phyloP scores from a whole-genome alignment of 176 grass and related monocot genomes.

The Carex cristatella region DNA sequence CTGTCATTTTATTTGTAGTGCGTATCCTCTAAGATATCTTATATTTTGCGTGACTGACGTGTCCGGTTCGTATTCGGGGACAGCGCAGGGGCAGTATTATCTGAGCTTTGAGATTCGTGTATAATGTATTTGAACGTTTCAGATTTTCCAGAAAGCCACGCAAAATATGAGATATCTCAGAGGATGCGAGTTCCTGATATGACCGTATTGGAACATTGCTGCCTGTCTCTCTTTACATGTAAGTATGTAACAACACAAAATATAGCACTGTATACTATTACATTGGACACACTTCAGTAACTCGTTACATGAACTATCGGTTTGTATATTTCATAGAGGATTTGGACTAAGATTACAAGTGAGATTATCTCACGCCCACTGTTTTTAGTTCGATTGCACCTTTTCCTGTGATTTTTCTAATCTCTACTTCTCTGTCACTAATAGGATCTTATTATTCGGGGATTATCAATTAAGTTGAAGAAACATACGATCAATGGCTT shows the following conservation, averaged over 20 bases:
- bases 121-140: no score
- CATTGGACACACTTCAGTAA: background rate
- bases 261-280: background rate
- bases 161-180: no score
- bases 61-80: no score
- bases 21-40: no score
- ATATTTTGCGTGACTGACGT: no score
- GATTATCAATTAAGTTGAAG: background rate
- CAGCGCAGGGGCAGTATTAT: no score
- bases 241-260: background rate
- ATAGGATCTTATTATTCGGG: background rate
- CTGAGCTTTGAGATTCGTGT: no score
- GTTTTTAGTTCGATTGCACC: background rate
- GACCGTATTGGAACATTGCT: background rate
- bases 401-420: background rate
- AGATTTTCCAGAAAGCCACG: no score
- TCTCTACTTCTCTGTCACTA: slow-evolving; percentile 5
- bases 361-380: background rate
- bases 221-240: background rate
- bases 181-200: no score
- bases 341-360: no score
- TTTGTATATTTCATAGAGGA: background rate
- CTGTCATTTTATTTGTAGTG: background rate
- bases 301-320: background rate
- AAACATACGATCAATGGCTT: slow-evolving; percentile 13